Conservation (phyloP, 148 eudicot genomes). For the Selenicereus undatus region DNA sequence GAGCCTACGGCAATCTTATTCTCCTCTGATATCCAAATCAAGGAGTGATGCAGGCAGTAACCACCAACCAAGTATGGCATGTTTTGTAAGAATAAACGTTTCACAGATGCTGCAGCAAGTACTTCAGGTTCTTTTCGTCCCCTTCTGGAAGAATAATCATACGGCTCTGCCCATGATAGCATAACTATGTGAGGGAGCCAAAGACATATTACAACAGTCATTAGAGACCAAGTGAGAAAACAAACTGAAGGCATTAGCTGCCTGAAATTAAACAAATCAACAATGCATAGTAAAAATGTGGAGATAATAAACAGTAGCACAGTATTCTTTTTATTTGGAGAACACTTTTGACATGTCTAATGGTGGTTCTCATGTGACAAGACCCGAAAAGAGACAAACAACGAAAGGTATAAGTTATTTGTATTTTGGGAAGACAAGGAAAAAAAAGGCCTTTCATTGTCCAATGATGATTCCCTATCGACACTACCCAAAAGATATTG, state of each 20-base stretch:
- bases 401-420: background rate
- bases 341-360: background rate
- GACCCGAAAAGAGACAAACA: background rate
- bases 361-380: background rate
- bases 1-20: slow-evolving; percentile 33
- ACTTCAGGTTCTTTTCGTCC: slow-evolving; percentile 89
- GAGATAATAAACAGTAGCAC: background rate
- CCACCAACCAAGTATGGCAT: slow-evolving; percentile 87
- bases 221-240: slow-evolving; percentile 1
- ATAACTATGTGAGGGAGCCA: slow-evolving; percentile 12
- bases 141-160: slow-evolving; percentile 69
- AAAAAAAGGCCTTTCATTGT: background rate
- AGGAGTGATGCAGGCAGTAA: slow-evolving; percentile 45
- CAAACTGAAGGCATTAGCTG: background rate
- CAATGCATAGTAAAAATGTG: background rate
- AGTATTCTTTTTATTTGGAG: background rate
- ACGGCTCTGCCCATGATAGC: slow-evolving; percentile 63
- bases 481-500: background rate
- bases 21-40: slow-evolving; percentile 30
- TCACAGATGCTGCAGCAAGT: slow-evolving; percentile 73
- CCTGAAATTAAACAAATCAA: background rate
- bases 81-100: slow-evolving; percentile 82
- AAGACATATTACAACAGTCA: background rate
- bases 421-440: background rate
- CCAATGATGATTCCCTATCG: background rate